Percentiles rank a stretch among this genome's conserved stretches.
phyloP scores from a whole-genome alignment of 306 rosid species.

The Sphenostylis stenocarpa region DNA sequence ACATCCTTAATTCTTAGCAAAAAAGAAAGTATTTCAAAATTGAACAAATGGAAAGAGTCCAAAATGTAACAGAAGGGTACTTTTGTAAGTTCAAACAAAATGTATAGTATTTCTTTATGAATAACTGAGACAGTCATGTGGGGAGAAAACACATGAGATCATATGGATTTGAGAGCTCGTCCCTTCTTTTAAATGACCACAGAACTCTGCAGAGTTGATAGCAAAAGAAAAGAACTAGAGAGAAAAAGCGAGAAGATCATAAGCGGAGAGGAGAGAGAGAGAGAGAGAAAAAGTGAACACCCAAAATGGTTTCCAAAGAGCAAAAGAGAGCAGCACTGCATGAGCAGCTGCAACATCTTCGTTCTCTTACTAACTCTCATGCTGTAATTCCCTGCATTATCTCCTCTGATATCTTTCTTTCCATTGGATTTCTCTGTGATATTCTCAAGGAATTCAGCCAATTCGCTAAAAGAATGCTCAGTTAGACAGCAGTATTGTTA shows the following conservation, averaged over 20 bases:
- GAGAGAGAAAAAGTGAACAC: not conserved
- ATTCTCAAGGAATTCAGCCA: constrained; percentile 24
- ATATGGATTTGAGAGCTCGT: constrained; percentile 70
- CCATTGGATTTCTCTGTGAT: constrained; percentile 44
- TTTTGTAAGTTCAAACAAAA: constrained; percentile 41
- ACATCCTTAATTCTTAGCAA: not conserved
- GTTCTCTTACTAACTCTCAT: constrained; percentile 91
- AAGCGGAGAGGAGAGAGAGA: constrained; percentile 5
- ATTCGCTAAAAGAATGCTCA: constrained; percentile 28
- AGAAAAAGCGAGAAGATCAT: constrained; percentile 10
- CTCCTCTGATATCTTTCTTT: constrained; percentile 33
- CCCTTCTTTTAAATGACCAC: constrained; percentile 56
- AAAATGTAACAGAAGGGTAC: constrained; percentile 47
- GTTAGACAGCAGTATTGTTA: not conserved
- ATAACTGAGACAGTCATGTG: constrained; percentile 62
- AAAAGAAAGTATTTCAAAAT: not conserved
- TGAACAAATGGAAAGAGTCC: not conserved
- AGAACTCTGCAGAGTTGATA: constrained; percentile 40
- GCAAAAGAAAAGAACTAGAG: constrained; percentile 18
- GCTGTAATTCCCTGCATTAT: constrained; percentile 70
- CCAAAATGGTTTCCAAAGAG: constrained; percentile 86
- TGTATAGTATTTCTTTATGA: constrained; percentile 38
- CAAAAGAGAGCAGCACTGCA: constrained; percentile 81
- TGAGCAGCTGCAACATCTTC: constrained; percentile 96
- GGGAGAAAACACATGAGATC: constrained; percentile 69